A percentile compares a stretch with the other conserved stretches of the same genome.
phyloP scores from a whole-genome alignment of 2,329 filamentous ascomycete species.

The Diaporthe humulicola region DNA sequence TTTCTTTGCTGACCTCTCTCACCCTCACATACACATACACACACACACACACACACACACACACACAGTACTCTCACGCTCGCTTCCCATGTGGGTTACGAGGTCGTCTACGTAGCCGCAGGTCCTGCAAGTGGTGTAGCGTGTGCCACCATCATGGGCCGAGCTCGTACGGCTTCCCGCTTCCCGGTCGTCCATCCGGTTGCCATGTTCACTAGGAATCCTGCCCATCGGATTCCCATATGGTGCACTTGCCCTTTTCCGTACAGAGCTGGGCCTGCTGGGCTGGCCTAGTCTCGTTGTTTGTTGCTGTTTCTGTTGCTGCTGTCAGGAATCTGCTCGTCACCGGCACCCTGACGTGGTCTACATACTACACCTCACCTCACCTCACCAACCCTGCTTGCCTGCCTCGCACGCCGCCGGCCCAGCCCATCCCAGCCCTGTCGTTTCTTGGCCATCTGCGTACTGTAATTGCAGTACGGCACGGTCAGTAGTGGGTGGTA shows the following conservation, averaged over 20 bases:
- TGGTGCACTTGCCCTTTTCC: constrained; percentile 1
- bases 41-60: not conserved
- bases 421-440: constrained; percentile 9
- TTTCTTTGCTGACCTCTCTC: constrained; percentile 10
- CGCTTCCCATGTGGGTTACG: constrained; percentile 7
- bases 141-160: constrained; percentile 18
- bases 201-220: constrained; percentile 13
- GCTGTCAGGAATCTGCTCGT: not conserved
- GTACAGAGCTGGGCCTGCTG: not conserved
- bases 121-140: constrained; percentile 10
- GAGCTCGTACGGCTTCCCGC: constrained; percentile 15
- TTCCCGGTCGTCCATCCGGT: not conserved
- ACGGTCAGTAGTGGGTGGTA: not conserved
- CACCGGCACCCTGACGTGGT: not conserved
- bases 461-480: constrained; percentile 3
- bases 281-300: not conserved
- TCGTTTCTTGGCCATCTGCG: constrained; percentile 11
- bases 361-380: not conserved
- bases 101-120: not conserved
- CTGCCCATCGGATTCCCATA: constrained; percentile 10
- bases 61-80: not conserved
- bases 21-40: not conserved
- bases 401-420: not conserved
- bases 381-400: constrained; percentile 17
- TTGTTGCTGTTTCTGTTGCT: not conserved